Base-by-base conservation (phyloP, 768 basidiomycete genomes). In the Mrakia gelida region DNA sequence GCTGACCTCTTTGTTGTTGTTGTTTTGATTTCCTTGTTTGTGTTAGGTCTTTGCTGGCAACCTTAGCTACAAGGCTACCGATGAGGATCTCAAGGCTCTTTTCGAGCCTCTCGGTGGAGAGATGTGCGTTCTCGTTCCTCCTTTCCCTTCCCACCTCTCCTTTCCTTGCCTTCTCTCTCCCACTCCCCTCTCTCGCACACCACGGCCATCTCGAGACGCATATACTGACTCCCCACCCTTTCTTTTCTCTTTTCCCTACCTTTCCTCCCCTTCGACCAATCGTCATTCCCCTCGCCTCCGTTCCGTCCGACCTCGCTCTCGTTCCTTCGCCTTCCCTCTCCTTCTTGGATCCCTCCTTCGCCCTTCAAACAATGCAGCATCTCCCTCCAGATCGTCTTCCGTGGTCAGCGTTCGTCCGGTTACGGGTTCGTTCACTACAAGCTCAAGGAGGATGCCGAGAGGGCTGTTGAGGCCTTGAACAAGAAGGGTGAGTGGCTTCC, bases 21-120 rank as follows among this genome's bases (percentile, higher is more conserved):
- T 9, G 4, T 10, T 52, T n/a, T n/a, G n/a, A n/a, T n/a, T n/a
- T n/a, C n/a, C n/a, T n/a, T n/a, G n/a, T n/a, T n/a, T n/a, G n/a
- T n/a, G n/a, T n/a, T n/a, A 95, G 93, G 92, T 94, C 87, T 95
- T 95, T 86, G 92, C 91, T 84, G 94, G 94, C 82, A 96, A 96
- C 87, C 93, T 96, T 88, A 90, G 93, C 87, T 96, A 95, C 86
- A 88, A 90, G 84, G 94, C 92, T 81, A 93, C 92, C 88, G 92
- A 94, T 88, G 92, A 93, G 86, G 92, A 92, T 90, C 91, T 96
- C 87, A 92, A 90, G 91, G 87, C 92, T 86, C 92, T 96, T 88
- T 96, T 95, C 88, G 91, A 88, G 86, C 91, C 92, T 84, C 91
- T 93, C 84, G 88, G 89, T 86, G 89, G 86, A 87, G 93, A 93